Conservation (phyloP, 2,329 filamentous ascomycete genomes). For the Colletotrichum lindemuthianum region DNA sequence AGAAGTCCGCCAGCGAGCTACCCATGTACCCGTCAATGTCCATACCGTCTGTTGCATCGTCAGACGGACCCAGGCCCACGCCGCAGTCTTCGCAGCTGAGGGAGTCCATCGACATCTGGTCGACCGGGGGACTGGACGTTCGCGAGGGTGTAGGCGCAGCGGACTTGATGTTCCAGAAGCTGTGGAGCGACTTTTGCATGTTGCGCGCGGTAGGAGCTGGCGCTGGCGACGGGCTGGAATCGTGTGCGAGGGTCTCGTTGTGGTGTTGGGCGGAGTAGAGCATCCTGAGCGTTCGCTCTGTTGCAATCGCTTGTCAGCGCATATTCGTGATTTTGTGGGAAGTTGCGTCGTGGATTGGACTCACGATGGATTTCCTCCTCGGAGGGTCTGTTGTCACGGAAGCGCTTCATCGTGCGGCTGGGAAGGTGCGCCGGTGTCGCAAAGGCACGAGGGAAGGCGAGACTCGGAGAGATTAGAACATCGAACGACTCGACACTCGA, state of each 20-base stretch:
- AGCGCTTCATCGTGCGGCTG: slow-evolving; percentile 70
- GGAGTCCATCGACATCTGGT: slow-evolving; percentile 64
- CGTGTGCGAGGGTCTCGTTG: slow-evolving; percentile 34
- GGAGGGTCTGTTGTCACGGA: slow-evolving; percentile 67
- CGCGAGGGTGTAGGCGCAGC: slow-evolving; percentile 44
- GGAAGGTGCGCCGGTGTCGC: slow-evolving; percentile 56
- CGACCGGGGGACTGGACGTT: slow-evolving; percentile 54
- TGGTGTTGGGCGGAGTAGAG: slow-evolving; percentile 66
- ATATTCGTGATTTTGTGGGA: not conserved
- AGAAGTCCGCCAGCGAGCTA: slow-evolving; percentile 40
- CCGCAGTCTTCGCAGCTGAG: slow-evolving; percentile 67
- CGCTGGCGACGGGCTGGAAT: slow-evolving; percentile 34
- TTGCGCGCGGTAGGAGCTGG: slow-evolving; percentile 24
- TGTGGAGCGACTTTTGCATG: slow-evolving; percentile 65
- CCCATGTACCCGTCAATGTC: slow-evolving; percentile 48
- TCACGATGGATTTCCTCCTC: slow-evolving; percentile 65
- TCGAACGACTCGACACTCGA: slow-evolving; percentile 48
- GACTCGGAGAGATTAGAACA: slow-evolving; percentile 41
- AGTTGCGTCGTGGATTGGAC: slow-evolving; percentile 40
- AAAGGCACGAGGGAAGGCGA: slow-evolving; percentile 42
- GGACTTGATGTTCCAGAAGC: slow-evolving; percentile 67
- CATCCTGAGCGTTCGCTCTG: slow-evolving; percentile 67
- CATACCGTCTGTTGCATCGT: slow-evolving; percentile 44
- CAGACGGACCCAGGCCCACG: slow-evolving; percentile 38
- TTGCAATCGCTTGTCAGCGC: slow-evolving; percentile 1